Evolutionary conservation across 2,329 filamentous ascomycete species (phyloP).

Genomic region (Calonectria pauciramosa): DNA sequence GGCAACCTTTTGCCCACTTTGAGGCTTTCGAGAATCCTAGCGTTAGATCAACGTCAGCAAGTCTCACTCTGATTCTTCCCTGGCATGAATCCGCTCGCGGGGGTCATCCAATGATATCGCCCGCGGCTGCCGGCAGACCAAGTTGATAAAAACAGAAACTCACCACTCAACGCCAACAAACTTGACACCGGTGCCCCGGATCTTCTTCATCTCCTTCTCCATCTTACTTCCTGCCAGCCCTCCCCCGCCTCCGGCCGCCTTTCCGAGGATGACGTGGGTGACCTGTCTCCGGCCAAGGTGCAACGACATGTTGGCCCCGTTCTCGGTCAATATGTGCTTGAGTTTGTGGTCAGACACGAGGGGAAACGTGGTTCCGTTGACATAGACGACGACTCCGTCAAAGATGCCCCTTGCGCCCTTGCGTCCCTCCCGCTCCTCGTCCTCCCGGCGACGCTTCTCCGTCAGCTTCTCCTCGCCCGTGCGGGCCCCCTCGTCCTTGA

Average conservation of each 20-base stretch:
- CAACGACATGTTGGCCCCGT: conserved; percentile 81
- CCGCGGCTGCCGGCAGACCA: not conserved
- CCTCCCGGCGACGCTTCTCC: conserved; percentile 58
- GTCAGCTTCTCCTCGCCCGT: conserved; percentile 43
- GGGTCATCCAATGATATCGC: not conserved
- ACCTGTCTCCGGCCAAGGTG: conserved; percentile 80
- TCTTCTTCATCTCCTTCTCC: conserved; percentile 80
- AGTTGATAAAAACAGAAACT: not conserved
- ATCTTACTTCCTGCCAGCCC: conserved; percentile 84
- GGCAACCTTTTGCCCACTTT: conserved; percentile 80
- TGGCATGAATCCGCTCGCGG: not conserved
- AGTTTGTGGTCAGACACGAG: conserved; percentile 87
- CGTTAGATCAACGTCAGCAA: not conserved
- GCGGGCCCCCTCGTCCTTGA: not conserved
- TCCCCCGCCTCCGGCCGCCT: conserved; percentile 66
- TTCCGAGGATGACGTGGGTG: conserved; percentile 88
- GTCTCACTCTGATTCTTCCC: not conserved
- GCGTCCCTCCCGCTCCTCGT: conserved; percentile 61
- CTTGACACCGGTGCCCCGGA: conserved; percentile 79
- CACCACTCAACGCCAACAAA: conserved; percentile 88
- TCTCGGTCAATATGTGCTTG: conserved; percentile 80
- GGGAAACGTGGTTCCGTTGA: conserved; percentile 90
- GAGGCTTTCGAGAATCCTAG: conserved; percentile 87
- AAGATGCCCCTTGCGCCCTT: conserved; percentile 68
- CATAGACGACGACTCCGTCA: conserved; percentile 79